These are phyloP conservation scores for Nephelium lappaceum DNA, from an alignment of 345 rosid species.

Conservation along the genomic window DNA sequence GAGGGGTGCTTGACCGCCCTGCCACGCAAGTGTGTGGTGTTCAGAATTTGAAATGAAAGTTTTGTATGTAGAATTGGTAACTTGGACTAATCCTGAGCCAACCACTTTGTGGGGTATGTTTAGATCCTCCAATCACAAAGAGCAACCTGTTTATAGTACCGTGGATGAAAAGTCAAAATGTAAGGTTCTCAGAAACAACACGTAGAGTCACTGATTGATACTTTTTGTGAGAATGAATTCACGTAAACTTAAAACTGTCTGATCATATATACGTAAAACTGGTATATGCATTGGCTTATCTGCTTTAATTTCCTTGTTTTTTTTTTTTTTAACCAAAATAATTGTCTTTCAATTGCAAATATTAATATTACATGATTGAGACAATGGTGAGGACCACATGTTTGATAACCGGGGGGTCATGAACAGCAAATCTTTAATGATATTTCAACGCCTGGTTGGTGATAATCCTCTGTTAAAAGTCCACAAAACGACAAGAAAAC, in stretches of 20 bases:
- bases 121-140: not conserved
- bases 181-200: not conserved
- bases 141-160: not conserved
- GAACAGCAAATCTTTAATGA: constrained; percentile 13
- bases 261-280: not conserved
- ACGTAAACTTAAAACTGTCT: not conserved
- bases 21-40: too few relatives aligned
- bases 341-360: too few relatives aligned
- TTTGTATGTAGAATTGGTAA: not conserved
- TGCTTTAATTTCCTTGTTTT: not conserved
- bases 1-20: too few relatives aligned
- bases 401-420: not conserved
- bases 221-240: constrained; percentile 6
- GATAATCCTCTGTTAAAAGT: constrained; percentile 28
- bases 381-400: not conserved
- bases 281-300: constrained; percentile 14
- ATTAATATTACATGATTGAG: too few relatives aligned
- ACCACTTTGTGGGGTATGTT: not conserved
- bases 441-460: constrained; percentile 38
- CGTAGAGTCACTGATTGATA: not conserved
- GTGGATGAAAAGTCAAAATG: not conserved
- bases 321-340: too few relatives aligned
- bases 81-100: not conserved
- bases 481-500: constrained; percentile 33
- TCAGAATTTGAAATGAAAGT: not conserved